phyloP scores from a whole-genome alignment of 352 stramenopile genomes.

The Pilasporangium apinafurcum region DNA sequence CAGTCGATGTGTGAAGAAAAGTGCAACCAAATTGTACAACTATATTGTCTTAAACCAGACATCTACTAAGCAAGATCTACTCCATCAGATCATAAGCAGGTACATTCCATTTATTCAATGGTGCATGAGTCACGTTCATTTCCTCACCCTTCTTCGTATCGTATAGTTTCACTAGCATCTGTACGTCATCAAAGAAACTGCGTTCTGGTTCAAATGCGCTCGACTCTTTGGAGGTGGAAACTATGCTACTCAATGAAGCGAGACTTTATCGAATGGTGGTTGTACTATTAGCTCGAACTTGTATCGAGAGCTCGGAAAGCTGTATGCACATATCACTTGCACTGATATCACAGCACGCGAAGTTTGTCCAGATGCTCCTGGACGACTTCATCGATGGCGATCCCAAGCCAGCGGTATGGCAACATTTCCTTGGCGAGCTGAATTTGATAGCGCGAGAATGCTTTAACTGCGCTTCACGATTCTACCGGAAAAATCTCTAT shows the following conservation, averaged over 20 bases:
- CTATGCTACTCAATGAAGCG: constrained; percentile 30
- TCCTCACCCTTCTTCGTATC: constrained; percentile 7
- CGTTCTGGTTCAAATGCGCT: constrained; percentile 1
- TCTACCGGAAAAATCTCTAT: constrained; percentile 41
- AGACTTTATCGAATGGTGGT: constrained; percentile 38
- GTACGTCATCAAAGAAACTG: constrained; percentile 12
- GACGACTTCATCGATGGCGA: constrained; percentile 27
- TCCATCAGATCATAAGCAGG: constrained; percentile 29
- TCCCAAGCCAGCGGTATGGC: constrained; percentile 14
- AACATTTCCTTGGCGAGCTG: constrained; percentile 41
- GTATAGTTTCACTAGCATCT: constrained; percentile 24
- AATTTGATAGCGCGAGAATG: constrained; percentile 55
- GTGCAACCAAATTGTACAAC: constrained; percentile 33
- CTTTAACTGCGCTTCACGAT: constrained; percentile 41
- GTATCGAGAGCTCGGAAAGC: not conserved
- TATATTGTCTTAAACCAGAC: constrained; percentile 19
- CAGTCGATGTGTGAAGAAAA: constrained; percentile 32
- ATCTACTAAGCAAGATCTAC: constrained; percentile 14
- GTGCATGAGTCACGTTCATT: too few species aligned
- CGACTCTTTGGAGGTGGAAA: constrained; percentile 15
- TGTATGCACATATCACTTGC: not conserved
- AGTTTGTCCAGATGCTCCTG: constrained; percentile 21
- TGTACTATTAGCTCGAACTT: constrained; percentile 14
- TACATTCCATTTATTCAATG: too few species aligned
- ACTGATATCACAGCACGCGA: constrained; percentile 20